phyloP scores from a whole-genome alignment of 805 yeast species.

The Kodamaea laetipori region DNA sequence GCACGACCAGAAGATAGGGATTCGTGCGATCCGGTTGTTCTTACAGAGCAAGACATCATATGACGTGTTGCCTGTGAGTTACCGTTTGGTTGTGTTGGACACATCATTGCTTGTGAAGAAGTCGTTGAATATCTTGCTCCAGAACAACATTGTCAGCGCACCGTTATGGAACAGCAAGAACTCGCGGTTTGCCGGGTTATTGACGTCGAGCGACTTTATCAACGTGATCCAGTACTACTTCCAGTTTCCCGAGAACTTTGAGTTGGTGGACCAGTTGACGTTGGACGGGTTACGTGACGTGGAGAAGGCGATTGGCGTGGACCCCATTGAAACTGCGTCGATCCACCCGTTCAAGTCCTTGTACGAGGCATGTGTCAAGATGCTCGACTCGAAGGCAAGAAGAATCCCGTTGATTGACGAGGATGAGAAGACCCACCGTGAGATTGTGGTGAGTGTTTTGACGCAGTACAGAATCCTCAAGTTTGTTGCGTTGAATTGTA shows the following conservation, averaged over 20 bases:
- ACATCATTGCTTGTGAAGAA: conserved; percentile 88
- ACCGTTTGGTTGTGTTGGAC: conserved; percentile 89
- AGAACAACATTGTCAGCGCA: conserved; percentile 93
- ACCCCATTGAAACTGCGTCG: conserved; percentile 80
- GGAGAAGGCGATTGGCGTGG: conserved; percentile 84
- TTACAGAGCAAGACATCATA: conserved; percentile 89
- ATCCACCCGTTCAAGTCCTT: conserved; percentile 89
- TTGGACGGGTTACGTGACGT: conserved; percentile 83
- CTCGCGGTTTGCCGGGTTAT: conserved; percentile 88
- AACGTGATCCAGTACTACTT: conserved; percentile 94
- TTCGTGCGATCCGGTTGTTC: conserved; percentile 80
- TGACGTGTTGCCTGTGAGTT: conserved; percentile 94
- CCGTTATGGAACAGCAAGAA: conserved; percentile 94
- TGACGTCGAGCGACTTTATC: conserved; percentile 90
- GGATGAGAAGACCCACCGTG: conserved; percentile 89
- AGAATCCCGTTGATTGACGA: conserved; percentile 93
- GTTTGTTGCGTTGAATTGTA: conserved; percentile 94
- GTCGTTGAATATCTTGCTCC: conserved; percentile 83
- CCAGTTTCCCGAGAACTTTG: conserved; percentile 84
- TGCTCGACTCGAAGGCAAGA: conserved; percentile 86
- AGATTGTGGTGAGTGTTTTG: conserved; percentile 90
- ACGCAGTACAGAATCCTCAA: conserved; percentile 95
- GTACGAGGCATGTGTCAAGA: conserved; percentile 89
- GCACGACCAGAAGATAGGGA: conserved; percentile 71
- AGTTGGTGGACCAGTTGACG: conserved; percentile 81